Conservation (phyloP, 176 grass and related monocot species). For the Aegilops speltoides region DNA sequence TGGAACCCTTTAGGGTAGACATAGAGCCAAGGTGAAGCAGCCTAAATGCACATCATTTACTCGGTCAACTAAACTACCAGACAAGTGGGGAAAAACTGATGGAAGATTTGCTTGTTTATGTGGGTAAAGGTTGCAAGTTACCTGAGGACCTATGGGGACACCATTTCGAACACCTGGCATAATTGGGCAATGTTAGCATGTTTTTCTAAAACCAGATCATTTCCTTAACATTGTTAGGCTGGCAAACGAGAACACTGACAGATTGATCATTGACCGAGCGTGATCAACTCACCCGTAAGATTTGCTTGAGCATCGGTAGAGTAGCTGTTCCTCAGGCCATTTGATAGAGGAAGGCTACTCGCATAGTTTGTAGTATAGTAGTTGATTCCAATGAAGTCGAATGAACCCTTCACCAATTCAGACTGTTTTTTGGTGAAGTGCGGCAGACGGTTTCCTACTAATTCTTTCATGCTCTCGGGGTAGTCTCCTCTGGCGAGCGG, state of each 20-base stretch:
- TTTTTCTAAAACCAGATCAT: too few relatives aligned
- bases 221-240: neutral
- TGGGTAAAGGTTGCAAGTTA: neutral
- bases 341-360: slow-evolving; percentile 20
- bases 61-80: neutral
- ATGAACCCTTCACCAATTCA: slow-evolving; percentile 40
- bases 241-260: neutral
- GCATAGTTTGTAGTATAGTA: slow-evolving; percentile 50
- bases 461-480: slow-evolving; percentile 34
- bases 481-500: slow-evolving; percentile 45
- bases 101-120: neutral
- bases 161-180: slow-evolving; percentile 45
- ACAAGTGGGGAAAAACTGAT: neutral
- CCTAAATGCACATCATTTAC: neutral
- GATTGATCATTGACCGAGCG: neutral
- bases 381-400: slow-evolving; percentile 60
- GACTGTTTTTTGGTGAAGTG: slow-evolving; percentile 39
- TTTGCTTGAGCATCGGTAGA: slow-evolving; percentile 36
- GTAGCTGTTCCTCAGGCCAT: slow-evolving; percentile 42
- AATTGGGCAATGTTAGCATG: neutral
- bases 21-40: slow-evolving; percentile 47
- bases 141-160: slow-evolving; percentile 53
- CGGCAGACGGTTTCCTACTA: slow-evolving; percentile 42
- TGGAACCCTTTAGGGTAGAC: slow-evolving; percentile 50
- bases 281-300: slow-evolving; percentile 10